Evolutionary conservation across 2,329 filamentous ascomycete species (phyloP).

Genomic region (Colletotrichum horii): DNA sequence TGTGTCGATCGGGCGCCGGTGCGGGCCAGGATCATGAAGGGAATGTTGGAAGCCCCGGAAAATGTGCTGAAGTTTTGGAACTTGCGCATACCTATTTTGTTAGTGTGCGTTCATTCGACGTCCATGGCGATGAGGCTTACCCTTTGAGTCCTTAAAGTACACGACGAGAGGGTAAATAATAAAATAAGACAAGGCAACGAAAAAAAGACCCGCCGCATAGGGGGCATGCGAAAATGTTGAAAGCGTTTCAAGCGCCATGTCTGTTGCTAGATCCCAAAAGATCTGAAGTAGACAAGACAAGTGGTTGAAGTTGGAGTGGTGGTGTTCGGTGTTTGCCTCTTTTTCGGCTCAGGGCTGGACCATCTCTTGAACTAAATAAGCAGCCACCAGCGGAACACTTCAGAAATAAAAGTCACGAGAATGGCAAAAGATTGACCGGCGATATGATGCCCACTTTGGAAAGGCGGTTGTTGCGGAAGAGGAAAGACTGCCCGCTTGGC

Average conservation of each 20-base stretch:
- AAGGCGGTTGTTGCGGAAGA: not conserved
- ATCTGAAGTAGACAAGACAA: not conserved
- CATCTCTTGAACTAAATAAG: slow-evolving; percentile 4
- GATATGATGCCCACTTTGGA: not conserved
- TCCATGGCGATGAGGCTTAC: not conserved
- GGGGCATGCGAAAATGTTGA: not conserved
- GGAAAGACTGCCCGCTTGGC: not conserved
- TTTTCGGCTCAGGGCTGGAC: not conserved
- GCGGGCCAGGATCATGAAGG: slow-evolving; percentile 50
- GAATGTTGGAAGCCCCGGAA: slow-evolving; percentile 49
- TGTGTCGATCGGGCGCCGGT: slow-evolving; percentile 46
- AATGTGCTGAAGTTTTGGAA: slow-evolving; percentile 48
- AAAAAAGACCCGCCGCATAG: slow-evolving; percentile 13
- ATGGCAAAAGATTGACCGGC: not conserved
- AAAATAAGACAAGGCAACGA: slow-evolving; percentile 33
- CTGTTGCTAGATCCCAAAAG: not conserved
- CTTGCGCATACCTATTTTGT: slow-evolving; percentile 41
- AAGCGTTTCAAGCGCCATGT: not conserved
- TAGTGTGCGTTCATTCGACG: not conserved
- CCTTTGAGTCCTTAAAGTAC: slow-evolving; percentile 52
- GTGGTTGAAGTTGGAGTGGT: not conserved
- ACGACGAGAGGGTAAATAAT: slow-evolving; percentile 42
- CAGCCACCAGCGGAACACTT: not conserved
- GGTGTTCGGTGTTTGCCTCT: not conserved
- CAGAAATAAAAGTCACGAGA: not conserved